Percentiles rank a stretch among this genome's conserved stretches.
phyloP scores from a whole-genome alignment of 2,329 filamentous ascomycete species.

The Aspergillus floridensis region DNA sequence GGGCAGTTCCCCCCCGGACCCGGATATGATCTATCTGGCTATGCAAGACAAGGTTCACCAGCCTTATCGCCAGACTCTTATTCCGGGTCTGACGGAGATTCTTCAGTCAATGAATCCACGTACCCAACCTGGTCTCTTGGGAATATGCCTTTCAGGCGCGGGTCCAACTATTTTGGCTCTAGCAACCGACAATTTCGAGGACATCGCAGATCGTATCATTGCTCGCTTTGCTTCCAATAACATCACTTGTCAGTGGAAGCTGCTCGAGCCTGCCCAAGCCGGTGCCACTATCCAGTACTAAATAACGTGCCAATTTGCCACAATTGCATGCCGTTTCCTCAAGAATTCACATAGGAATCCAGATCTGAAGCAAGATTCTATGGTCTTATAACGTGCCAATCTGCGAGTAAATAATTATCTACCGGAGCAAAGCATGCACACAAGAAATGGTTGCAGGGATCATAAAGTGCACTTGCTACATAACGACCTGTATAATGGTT shows the following conservation, averaged over 20 bases:
- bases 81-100: slow-evolving; percentile 87
- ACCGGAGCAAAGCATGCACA: no score
- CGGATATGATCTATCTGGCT: slow-evolving; percentile 90
- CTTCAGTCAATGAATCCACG: slow-evolving; percentile 85
- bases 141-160: slow-evolving; percentile 91
- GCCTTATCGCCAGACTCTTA: slow-evolving; percentile 86
- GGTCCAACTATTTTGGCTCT: slow-evolving; percentile 93
- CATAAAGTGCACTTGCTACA: no score
- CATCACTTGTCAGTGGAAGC: slow-evolving; percentile 79
- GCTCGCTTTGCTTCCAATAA: slow-evolving; percentile 62
- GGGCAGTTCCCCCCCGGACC: slow-evolving; percentile 83
- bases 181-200: slow-evolving; percentile 83
- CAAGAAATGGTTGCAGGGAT: no score
- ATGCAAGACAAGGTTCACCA: slow-evolving; percentile 99
- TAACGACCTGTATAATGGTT: no score
- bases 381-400: no score
- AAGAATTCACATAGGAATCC: no score
- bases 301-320: neutral
- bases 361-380: no score
- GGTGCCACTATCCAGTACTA: slow-evolving; percentile 39
- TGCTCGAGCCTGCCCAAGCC: slow-evolving; percentile 81
- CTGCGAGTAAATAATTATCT: no score
- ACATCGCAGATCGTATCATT: slow-evolving; percentile 79
- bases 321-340: neutral
- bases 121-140: slow-evolving; percentile 81